These are phyloP conservation scores for Alternaria triticimaculans DNA, from an alignment of 2,329 filamentous ascomycete species.

Conservation along the genomic window DNA sequence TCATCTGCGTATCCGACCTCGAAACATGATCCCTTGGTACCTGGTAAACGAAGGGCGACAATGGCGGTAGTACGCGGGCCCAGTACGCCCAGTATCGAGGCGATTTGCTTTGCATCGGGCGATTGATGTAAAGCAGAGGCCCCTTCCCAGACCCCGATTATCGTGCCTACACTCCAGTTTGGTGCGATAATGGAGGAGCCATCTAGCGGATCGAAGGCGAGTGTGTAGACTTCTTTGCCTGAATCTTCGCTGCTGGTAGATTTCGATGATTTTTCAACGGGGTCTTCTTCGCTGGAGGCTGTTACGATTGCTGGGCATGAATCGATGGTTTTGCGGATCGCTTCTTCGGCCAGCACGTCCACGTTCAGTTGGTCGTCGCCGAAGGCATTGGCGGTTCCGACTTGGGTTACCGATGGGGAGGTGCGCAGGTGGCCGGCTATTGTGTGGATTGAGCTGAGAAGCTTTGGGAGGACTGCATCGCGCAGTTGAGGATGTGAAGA, in stretches of 20 bases:
- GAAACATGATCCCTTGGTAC: slow-evolving; percentile 52
- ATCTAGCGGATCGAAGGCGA: slow-evolving; percentile 70
- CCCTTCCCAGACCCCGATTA: slow-evolving; percentile 63
- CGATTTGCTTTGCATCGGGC: slow-evolving; percentile 35
- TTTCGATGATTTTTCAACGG: slow-evolving; percentile 51
- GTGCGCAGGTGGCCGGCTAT: slow-evolving; percentile 24
- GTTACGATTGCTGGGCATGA: slow-evolving; percentile 60
- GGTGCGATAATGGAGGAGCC: slow-evolving; percentile 63
- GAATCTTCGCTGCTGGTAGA: slow-evolving; percentile 27
- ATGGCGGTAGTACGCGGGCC: slow-evolving; percentile 54
- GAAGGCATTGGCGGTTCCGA: slow-evolving; percentile 59
- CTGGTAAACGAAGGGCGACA: slow-evolving; percentile 60
- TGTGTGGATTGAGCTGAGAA: slow-evolving; percentile 21
- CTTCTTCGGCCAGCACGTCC: slow-evolving; percentile 63
- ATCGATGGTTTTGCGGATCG: slow-evolving; percentile 62
- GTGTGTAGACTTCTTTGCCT: slow-evolving; percentile 53
- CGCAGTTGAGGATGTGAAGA: slow-evolving; percentile 9
- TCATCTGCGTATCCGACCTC: slow-evolving; percentile 56
- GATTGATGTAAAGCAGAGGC: slow-evolving; percentile 28
- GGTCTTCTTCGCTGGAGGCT: slow-evolving; percentile 69
- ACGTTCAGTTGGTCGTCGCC: slow-evolving; percentile 64
- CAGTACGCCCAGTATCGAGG: slow-evolving; percentile 43
- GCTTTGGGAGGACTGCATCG: slow-evolving; percentile 20
- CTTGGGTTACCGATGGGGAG: slow-evolving; percentile 25
- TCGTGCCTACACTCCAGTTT: slow-evolving; percentile 58